Evolutionary conservation across 1,284 basidiomycete species (phyloP), one percentile per base, ranked within the genome.

Genomic region (Schizophyllum amplum): DNA sequence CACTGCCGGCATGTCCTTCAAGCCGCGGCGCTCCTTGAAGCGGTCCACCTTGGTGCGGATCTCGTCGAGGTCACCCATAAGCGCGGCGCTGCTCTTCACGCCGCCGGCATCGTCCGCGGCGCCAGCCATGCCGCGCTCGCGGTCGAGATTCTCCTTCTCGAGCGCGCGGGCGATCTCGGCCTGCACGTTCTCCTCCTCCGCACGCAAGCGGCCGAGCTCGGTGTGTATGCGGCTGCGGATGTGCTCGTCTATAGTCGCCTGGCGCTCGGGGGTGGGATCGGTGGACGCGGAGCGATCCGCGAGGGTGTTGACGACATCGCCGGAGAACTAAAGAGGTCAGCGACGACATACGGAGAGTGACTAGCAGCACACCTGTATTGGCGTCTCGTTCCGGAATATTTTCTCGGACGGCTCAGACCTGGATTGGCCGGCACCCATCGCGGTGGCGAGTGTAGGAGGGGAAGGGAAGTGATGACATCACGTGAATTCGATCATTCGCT

Each of bases 141-240:
- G 77, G 69, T 90, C 86, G 51, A 91, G 68, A 68, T 91, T 92
- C 72, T 92, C 89, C 71, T 84, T 86, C 72, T 90, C 86, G 46
- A 92, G 73, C 3, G 85, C 86, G 46, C 66, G 70, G 65, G 87
- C 83, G 52, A 92, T 89, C 68, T 89, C 80, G 55, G 73, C 71
- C 48, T 77, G 79, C 4, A 91, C 83, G 22, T 72, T 68, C 61
- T 84, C 81, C 66, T 90, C 89, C 64, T 87, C 81, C 47, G 76
- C 72, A 49, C 79, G 82, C 60, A 92, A 72, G 52, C 77, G 77
- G 50, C 76, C 71, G 9, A 90, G 71, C 67, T 90, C 87, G 46
- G 74, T 72, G 53, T 83, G 75, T 60, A 92, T 92, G 49, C 82
- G 80, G 27, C 79, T 69, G 46, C 82, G 83, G 58, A 92, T 79